phyloP scores from a whole-genome alignment of 768 basidiomycete species.

The Lactarius sp. region DNA sequence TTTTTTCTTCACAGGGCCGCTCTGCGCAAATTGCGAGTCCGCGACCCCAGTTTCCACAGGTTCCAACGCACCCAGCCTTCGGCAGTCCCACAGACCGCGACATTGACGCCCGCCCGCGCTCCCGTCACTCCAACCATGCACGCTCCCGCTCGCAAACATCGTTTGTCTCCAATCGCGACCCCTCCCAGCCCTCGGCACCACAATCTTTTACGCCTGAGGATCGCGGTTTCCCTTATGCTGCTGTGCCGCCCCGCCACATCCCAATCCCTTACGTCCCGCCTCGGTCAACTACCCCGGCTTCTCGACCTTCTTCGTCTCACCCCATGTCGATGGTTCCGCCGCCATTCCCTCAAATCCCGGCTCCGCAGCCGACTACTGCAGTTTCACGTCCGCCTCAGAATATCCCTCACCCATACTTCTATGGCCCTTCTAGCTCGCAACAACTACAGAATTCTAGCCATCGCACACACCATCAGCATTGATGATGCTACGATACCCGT shows the following conservation, averaged over 20 bases:
- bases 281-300: slow-evolving; percentile 3
- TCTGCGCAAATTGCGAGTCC: slow-evolving; percentile 12
- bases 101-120: slow-evolving; percentile 8
- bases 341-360: slow-evolving; percentile 7
- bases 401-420: slow-evolving; percentile 1
- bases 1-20: slow-evolving; percentile 9
- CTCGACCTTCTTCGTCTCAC: neutral
- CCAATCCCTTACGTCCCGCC: neutral
- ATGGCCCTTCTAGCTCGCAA: neutral
- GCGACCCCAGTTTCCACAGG: slow-evolving; percentile 11
- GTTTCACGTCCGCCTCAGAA: slow-evolving; percentile 11
- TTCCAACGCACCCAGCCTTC: neutral
- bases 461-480: neutral
- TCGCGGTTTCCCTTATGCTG: slow-evolving; percentile 18
- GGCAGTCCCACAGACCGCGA: neutral
- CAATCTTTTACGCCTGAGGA: slow-evolving; percentile 2
- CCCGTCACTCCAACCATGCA: neutral
- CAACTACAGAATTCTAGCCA: slow-evolving; percentile 6
- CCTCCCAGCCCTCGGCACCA: neutral
- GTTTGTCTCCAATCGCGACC: neutral
- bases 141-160: slow-evolving; percentile 17
- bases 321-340: neutral
- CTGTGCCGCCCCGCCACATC: neutral
- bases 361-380: slow-evolving; percentile 10
- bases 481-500: neutral